These are phyloP conservation scores for Russula virescens DNA, from an alignment of 768 basidiomycete species.

Conservation along the genomic window DNA sequence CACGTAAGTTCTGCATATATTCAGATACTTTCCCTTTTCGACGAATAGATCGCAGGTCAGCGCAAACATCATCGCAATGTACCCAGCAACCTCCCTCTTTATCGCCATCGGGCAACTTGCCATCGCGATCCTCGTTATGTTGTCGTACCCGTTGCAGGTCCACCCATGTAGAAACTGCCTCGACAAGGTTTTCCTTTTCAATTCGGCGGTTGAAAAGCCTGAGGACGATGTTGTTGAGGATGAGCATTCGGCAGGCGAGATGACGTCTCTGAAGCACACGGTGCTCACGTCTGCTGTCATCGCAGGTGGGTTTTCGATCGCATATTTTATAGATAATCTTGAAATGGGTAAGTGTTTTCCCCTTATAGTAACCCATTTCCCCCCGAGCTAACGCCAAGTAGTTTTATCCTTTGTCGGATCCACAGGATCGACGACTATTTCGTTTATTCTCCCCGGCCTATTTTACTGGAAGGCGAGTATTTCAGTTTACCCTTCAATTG, in stretches of 20 bases:
- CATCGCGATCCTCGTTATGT: constrained; percentile 83
- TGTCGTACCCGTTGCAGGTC: constrained; percentile 92
- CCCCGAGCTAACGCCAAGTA: constrained; percentile 29
- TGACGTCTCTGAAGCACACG: constrained; percentile 61
- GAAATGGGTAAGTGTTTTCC: constrained; percentile 53
- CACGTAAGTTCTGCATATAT: constrained; percentile 42
- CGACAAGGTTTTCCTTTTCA: constrained; percentile 75
- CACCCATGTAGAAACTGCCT: constrained; percentile 90
- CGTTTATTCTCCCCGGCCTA: constrained; percentile 90
- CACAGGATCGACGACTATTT: constrained; percentile 94
- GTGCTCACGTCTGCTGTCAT: constrained; percentile 65
- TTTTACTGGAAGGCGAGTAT: constrained; percentile 83
- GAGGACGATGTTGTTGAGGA: constrained; percentile 46
- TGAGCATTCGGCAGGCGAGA: constrained; percentile 55
- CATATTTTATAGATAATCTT: constrained; percentile 74
- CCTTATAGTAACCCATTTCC: not conserved
- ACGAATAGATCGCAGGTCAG: constrained; percentile 50
- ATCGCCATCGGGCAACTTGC: constrained; percentile 91
- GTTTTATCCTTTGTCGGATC: constrained; percentile 96
- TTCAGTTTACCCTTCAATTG: not conserved
- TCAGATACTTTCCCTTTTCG: not conserved
- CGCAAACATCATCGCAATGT: constrained; percentile 93
- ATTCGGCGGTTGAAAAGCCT: constrained; percentile 30
- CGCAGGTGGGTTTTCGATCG: constrained; percentile 58
- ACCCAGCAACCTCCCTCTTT: constrained; percentile 83